Conservation (phyloP, 257 asterid genomes). For the Thymus quinquecostatus region DNA sequence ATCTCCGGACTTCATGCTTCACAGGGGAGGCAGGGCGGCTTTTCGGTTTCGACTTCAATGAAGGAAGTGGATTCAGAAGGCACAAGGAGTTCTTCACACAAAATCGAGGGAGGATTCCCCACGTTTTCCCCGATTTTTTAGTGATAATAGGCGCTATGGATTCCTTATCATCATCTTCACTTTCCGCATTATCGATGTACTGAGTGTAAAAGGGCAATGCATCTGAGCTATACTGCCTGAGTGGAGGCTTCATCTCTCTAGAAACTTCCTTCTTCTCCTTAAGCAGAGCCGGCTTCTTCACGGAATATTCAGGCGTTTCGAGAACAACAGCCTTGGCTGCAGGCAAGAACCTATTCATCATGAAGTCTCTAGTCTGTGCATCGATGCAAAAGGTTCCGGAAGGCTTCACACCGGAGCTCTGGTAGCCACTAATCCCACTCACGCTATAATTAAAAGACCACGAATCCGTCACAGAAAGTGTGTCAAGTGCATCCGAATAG, state of each 20-base stretch:
- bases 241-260: constrained; percentile 58
- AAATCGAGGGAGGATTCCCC: constrained; percentile 82
- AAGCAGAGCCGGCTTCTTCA: constrained; percentile 49
- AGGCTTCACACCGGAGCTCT: constrained; percentile 51
- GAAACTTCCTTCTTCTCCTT: constrained; percentile 51
- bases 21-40: constrained; percentile 56
- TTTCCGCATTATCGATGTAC: constrained; percentile 50
- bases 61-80: constrained; percentile 74
- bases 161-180: constrained; percentile 55
- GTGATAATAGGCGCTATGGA: constrained; percentile 34
- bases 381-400: constrained; percentile 64
- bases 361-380: constrained; percentile 69
- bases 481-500: constrained; percentile 61
- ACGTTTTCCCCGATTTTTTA: constrained; percentile 63
- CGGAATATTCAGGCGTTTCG: constrained; percentile 64
- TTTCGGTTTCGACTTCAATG: constrained; percentile 57
- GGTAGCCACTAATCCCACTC: constrained; percentile 70
- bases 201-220: constrained; percentile 40
- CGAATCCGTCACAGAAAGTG: constrained; percentile 57
- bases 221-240: constrained; percentile 43
- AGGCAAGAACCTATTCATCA: constrained; percentile 89
- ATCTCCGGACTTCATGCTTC: constrained; percentile 47
- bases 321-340: constrained; percentile 88
- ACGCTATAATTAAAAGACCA: constrained; percentile 62
- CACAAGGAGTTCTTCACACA: constrained; percentile 78